A percentile compares a stretch with the other conserved stretches of the same genome.
Conservation (phyloP, 208 protist genomes). For the Leishmania guyanensis region DNA sequence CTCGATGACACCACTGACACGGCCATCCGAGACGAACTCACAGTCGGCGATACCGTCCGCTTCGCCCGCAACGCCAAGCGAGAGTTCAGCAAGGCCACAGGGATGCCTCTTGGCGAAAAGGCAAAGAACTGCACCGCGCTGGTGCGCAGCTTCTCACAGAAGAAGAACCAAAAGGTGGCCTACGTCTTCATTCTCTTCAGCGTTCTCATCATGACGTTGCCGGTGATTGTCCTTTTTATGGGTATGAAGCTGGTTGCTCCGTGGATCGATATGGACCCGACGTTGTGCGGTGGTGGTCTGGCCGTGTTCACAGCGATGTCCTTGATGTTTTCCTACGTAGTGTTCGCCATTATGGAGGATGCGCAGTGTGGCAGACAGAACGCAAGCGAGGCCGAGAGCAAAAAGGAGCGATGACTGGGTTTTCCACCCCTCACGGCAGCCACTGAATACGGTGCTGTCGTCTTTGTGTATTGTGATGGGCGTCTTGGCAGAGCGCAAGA, state of each 20-base stretch:
- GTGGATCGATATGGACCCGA: constrained; percentile 37
- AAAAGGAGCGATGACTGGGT: constrained; percentile 41
- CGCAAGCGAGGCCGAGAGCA: constrained; percentile 13
- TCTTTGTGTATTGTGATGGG: not conserved
- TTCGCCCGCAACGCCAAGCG: constrained; percentile 38
- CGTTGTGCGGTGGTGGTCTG: constrained; percentile 67
- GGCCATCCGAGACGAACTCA: constrained; percentile 32
- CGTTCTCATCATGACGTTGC: constrained; percentile 70
- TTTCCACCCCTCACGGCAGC: not conserved
- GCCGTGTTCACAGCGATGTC: constrained; percentile 45
- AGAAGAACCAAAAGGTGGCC: constrained; percentile 45
- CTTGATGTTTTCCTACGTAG: constrained; percentile 63
- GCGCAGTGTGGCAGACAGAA: not conserved
- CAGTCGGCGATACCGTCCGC: constrained; percentile 46
- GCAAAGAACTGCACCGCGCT: constrained; percentile 45
- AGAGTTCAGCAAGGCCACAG: constrained; percentile 44
- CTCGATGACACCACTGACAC: constrained; percentile 36
- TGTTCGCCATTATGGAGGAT: constrained; percentile 70
- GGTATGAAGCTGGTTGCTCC: constrained; percentile 67
- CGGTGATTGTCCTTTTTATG: constrained; percentile 60
- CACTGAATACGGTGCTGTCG: not conserved
- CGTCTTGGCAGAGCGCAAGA: not conserved
- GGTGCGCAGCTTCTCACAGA: constrained; percentile 32
- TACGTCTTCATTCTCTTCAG: constrained; percentile 57
- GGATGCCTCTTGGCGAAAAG: constrained; percentile 61